A percentile compares a stretch with the other conserved stretches of the same genome.
These are phyloP conservation scores for Echites panduratus DNA, from an alignment of 257 asterid species.

Conservation along the genomic window DNA sequence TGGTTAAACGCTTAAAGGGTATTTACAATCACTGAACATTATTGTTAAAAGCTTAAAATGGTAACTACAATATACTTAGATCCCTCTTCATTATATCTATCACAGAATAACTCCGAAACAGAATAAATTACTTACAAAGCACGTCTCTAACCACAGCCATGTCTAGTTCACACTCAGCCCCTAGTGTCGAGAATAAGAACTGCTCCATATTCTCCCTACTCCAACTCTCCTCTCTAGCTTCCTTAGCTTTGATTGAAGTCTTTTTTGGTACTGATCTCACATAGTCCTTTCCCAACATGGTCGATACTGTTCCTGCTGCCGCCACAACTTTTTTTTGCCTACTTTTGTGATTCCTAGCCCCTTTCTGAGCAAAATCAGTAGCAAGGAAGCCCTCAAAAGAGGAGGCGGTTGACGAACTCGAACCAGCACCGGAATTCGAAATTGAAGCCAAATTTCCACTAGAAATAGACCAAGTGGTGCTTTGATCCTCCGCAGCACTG, in stretches of 20 bases:
- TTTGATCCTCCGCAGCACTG: constrained; percentile 53
- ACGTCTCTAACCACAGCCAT: constrained; percentile 72
- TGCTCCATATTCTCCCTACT: constrained; percentile 64
- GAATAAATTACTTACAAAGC: constrained; percentile 51
- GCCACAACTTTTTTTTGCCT: constrained; percentile 63
- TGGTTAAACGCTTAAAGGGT: no score
- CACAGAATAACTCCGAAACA: neutral
- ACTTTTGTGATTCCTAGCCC: constrained; percentile 35
- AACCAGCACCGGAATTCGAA: constrained; percentile 58
- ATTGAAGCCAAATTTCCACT: constrained; percentile 39
- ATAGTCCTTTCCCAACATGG: constrained; percentile 74
- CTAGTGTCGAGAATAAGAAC: constrained; percentile 77
- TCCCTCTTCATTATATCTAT: neutral
- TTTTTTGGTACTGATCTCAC: constrained; percentile 65
- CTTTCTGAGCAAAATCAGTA: constrained; percentile 28
- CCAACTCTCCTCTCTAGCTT: constrained; percentile 32
- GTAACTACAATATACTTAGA: no score
- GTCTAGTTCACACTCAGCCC: constrained; percentile 62
- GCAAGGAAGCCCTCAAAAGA: constrained; percentile 35
- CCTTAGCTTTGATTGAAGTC: constrained; percentile 38
- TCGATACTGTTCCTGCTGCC: constrained; percentile 68
- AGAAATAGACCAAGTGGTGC: constrained; percentile 60
- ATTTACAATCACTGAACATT: no score
- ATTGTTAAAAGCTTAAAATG: neutral
- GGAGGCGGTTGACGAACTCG: constrained; percentile 1